phyloP scores from a whole-genome alignment of 139 green algal genomes.

The Ettlia oleoabundans region DNA sequence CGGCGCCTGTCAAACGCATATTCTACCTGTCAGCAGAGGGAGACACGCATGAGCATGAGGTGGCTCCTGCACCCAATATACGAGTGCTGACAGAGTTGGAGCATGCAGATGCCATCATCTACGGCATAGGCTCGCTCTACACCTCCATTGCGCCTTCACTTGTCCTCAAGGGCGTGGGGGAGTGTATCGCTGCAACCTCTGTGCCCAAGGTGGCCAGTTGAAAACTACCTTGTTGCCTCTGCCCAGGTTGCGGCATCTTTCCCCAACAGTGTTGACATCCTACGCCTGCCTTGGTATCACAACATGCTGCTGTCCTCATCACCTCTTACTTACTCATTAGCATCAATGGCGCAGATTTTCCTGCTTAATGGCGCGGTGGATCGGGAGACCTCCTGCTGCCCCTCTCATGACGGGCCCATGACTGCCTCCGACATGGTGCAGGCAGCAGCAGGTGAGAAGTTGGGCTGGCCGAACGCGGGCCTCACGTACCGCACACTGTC shows the following conservation, averaged over 20 bases:
- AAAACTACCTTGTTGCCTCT: not conserved
- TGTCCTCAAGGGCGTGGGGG: constrained; percentile 86
- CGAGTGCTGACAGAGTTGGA: constrained; percentile 64
- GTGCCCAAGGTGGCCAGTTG: constrained; percentile 61
- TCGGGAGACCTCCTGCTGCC: constrained; percentile 80
- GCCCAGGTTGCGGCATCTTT: not conserved
- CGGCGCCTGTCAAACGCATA: constrained; percentile 86
- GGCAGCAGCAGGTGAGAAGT: constrained; percentile 57
- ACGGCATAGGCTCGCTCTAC: constrained; percentile 98
- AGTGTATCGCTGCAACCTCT: constrained; percentile 67
- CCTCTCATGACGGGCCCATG: constrained; percentile 72
- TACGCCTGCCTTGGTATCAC: not conserved
- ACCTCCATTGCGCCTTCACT: constrained; percentile 95
- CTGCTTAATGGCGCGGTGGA: constrained; percentile 95
- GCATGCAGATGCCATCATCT: constrained; percentile 86
- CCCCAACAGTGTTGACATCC: too few relatives aligned
- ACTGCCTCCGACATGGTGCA: constrained; percentile 85
- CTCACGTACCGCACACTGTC: too few relatives aligned
- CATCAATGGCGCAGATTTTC: constrained; percentile 78
- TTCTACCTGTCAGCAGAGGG: constrained; percentile 89
- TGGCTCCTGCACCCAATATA: constrained; percentile 86
- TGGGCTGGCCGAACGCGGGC: too few relatives aligned
- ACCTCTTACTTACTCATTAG: too few relatives aligned
- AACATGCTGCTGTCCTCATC: not conserved
- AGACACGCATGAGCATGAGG: constrained; percentile 58